A percentile compares a stretch with the other conserved stretches of the same genome.
These are phyloP conservation scores for Pyrenopolyporus hunteri DNA, from an alignment of 495 filamentous ascomycete genomes.

Conservation along the genomic window DNA sequence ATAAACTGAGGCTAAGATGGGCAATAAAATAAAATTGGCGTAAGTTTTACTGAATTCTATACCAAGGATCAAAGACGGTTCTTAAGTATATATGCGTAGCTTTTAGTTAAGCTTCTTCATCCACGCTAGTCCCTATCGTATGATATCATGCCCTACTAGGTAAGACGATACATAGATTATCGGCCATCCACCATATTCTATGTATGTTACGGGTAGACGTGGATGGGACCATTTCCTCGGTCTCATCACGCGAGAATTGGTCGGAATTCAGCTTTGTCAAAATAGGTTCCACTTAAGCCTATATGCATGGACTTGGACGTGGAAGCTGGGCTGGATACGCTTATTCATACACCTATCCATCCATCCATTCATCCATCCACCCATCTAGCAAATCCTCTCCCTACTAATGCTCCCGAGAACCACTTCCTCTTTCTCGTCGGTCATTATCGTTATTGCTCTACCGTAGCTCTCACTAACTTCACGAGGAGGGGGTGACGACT, in stretches of 20 bases:
- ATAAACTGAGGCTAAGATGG: no score
- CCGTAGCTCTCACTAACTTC: slow-evolving; percentile 12
- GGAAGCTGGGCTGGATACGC: no score
- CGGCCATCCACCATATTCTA: no score
- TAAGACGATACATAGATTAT: background rate
- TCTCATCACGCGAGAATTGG: slow-evolving; percentile 14
- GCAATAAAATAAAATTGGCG: no score
- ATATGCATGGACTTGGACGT: background rate
- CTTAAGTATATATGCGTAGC: no score
- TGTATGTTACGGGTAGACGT: no score
- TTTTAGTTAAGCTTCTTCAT: slow-evolving; percentile 3
- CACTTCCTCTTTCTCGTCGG: no score
- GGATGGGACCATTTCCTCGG: slow-evolving; percentile 19
- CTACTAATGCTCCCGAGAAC: background rate
- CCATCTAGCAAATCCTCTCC: background rate
- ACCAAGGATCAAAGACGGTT: no score
- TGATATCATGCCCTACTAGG: slow-evolving; percentile 33
- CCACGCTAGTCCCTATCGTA: slow-evolving; percentile 19
- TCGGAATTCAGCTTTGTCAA: slow-evolving; percentile 12
- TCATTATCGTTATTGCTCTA: background rate
- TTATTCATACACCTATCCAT: no score
- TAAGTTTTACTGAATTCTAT: no score
- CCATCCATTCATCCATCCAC: no score
- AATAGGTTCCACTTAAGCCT: slow-evolving; percentile 5
- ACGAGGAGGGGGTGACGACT: background rate